Percentiles rank a stretch among this genome's conserved stretches.
Evolutionary conservation across 768 basidiomycete genomes (phyloP).

Genomic region (Leccinum aurantiacum): DNA sequence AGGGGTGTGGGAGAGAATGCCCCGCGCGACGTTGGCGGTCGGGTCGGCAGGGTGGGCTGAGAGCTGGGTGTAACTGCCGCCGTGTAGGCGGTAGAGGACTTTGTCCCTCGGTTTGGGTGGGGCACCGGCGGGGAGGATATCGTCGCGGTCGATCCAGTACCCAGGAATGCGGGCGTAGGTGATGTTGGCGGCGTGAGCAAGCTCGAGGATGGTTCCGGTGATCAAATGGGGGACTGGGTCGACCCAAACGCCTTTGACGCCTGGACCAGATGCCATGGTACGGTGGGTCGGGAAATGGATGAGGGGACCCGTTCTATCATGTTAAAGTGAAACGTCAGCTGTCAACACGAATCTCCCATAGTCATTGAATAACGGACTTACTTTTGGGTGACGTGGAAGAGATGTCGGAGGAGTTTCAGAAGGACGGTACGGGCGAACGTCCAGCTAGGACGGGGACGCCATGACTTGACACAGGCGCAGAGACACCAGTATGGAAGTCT

Average conservation of each 20-base stretch:
- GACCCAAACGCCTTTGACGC: constrained; percentile 36
- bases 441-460: constrained; percentile 28
- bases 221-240: constrained; percentile 34
- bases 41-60: constrained; percentile 30
- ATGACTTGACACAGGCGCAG: constrained; percentile 17
- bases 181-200: constrained; percentile 32
- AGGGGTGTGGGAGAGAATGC: constrained; percentile 15
- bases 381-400: constrained; percentile 20
- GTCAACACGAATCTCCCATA: not conserved
- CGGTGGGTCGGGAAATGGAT: constrained; percentile 22
- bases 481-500: constrained; percentile 28
- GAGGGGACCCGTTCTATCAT: constrained; percentile 20
- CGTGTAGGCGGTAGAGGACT: constrained; percentile 36
- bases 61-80: constrained; percentile 28
- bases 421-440: constrained; percentile 23
- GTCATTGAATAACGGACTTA: constrained; percentile 8
- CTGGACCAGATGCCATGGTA: constrained; percentile 21
- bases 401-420: constrained; percentile 21
- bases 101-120: constrained; percentile 31
- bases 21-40: constrained; percentile 23
- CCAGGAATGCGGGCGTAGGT: constrained; percentile 32
- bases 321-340: not conserved
- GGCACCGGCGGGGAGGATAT: constrained; percentile 16
- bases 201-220: constrained; percentile 28
- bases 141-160: constrained; percentile 36